Percentiles rank a stretch among this genome's conserved stretches.
These are phyloP conservation scores for Fusarium sp. DNA, from an alignment of 2,329 filamentous ascomycete genomes.

Conservation along the genomic window DNA sequence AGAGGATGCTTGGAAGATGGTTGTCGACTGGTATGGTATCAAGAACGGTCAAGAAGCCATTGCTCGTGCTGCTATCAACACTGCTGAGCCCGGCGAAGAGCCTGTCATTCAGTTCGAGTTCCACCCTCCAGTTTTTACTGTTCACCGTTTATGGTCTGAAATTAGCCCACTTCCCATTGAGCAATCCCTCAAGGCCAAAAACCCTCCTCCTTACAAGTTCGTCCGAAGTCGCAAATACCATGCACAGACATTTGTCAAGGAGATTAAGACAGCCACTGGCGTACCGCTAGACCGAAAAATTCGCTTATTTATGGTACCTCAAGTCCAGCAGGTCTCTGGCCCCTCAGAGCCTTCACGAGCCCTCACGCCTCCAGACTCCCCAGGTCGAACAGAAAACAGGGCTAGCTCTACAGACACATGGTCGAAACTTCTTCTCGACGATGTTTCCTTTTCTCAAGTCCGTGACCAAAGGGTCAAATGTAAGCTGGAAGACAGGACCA, in stretches of 20 bases:
- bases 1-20: constrained; percentile 80
- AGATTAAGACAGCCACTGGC: constrained; percentile 73
- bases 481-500: constrained; percentile 68
- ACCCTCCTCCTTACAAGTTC: constrained; percentile 70
- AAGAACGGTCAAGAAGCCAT: constrained; percentile 76
- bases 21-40: constrained; percentile 84
- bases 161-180: constrained; percentile 65
- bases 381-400: constrained; percentile 41
- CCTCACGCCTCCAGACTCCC: constrained; percentile 54
- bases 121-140: constrained; percentile 83
- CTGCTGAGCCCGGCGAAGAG: constrained; percentile 62
- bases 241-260: constrained; percentile 78
- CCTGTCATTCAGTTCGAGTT: constrained; percentile 83
- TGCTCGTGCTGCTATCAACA: constrained; percentile 80
- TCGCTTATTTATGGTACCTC: constrained; percentile 74
- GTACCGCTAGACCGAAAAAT: constrained; percentile 79
- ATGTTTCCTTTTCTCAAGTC: constrained; percentile 62
- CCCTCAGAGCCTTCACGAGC: constrained; percentile 48
- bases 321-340: constrained; percentile 51
- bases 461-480: constrained; percentile 39
- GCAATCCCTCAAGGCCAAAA: constrained; percentile 67
- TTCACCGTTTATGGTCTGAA: constrained; percentile 79
- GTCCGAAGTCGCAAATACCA: constrained; percentile 75
- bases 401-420: constrained; percentile 46
- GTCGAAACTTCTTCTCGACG: constrained; percentile 55